Percentiles rank a stretch among this genome's conserved stretches.
phyloP scores from a whole-genome alignment of 495 filamentous ascomycete species.

The Immersiella caudata region DNA sequence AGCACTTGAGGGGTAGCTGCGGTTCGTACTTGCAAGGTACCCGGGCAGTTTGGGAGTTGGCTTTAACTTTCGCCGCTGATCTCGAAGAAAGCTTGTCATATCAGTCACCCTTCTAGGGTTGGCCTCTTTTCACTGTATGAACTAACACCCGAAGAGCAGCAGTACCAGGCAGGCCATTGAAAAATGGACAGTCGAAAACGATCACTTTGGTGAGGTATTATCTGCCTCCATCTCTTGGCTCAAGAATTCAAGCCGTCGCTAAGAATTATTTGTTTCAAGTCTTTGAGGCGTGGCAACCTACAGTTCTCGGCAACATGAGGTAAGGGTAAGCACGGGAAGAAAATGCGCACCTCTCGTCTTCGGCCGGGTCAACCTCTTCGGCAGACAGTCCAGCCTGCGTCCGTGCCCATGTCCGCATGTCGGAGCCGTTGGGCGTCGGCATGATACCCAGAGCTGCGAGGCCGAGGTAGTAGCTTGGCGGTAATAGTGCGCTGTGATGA shows the following conservation, averaged over 20 bases:
- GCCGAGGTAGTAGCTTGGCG: background rate
- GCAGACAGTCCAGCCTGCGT: background rate
- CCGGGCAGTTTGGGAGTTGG: no score
- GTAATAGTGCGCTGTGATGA: background rate
- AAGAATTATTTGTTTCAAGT: background rate
- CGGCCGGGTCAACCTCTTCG: background rate
- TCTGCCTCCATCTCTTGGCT: background rate
- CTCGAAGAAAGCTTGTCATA: no score
- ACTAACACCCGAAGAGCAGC: no score
- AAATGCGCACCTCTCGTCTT: no score
- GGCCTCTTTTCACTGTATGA: no score
- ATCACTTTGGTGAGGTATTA: background rate
- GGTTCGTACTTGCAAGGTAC: no score
- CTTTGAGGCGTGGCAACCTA: background rate
- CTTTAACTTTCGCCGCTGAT: no score
- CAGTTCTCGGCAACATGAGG: background rate
- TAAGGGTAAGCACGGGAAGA: background rate
- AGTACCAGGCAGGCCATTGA: no score
- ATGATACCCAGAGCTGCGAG: background rate
- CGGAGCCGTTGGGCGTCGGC: background rate
- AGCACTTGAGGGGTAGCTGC: no score
- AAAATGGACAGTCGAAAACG: no score
- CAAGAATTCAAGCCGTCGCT: background rate
- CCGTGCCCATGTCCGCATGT: conserved; percentile 3
- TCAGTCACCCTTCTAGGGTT: no score